Conservation (phyloP, 768 basidiomycete genomes). For the Trametes cingulata region DNA sequence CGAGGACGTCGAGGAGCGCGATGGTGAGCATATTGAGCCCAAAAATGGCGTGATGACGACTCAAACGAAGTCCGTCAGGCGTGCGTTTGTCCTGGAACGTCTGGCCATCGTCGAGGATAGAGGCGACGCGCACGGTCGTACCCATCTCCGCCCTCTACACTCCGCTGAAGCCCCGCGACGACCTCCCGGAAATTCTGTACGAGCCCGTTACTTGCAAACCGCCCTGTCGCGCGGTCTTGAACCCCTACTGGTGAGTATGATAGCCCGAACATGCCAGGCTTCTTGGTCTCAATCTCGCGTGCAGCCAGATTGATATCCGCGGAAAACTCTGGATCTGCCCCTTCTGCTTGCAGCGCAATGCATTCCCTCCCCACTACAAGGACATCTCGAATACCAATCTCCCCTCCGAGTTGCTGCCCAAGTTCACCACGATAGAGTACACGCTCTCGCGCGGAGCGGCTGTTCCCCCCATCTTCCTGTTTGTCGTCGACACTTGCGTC, state of each 20-base stretch:
- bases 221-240: slow-evolving; percentile 94
- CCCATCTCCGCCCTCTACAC: slow-evolving; percentile 98
- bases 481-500: slow-evolving; percentile 96
- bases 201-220: slow-evolving; percentile 99
- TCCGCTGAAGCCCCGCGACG: slow-evolving; percentile 90
- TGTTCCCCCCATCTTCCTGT: slow-evolving; percentile 95
- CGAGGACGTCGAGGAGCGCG: slow-evolving; percentile 96
- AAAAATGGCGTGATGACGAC: not conserved
- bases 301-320: slow-evolving; percentile 96
- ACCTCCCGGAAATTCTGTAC: slow-evolving; percentile 93
- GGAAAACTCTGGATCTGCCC: slow-evolving; percentile 99
- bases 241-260: slow-evolving; percentile 85
- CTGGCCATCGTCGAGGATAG: slow-evolving; percentile 97
- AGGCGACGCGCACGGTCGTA: slow-evolving; percentile 96
- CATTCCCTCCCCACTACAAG: slow-evolving; percentile 98
- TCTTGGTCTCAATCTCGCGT: not conserved
- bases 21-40: slow-evolving; percentile 57
- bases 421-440: slow-evolving; percentile 99
- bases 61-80: slow-evolving; percentile 47
- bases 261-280: too few species aligned
- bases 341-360: slow-evolving; percentile 94
- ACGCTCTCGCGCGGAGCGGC: slow-evolving; percentile 91
- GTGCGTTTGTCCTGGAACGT: slow-evolving; percentile 98
- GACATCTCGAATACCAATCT: slow-evolving; percentile 97
- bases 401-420: slow-evolving; percentile 92